phyloP scores from a whole-genome alignment of 2,329 filamentous ascomycete species.

The Nigrospora oryzae region DNA sequence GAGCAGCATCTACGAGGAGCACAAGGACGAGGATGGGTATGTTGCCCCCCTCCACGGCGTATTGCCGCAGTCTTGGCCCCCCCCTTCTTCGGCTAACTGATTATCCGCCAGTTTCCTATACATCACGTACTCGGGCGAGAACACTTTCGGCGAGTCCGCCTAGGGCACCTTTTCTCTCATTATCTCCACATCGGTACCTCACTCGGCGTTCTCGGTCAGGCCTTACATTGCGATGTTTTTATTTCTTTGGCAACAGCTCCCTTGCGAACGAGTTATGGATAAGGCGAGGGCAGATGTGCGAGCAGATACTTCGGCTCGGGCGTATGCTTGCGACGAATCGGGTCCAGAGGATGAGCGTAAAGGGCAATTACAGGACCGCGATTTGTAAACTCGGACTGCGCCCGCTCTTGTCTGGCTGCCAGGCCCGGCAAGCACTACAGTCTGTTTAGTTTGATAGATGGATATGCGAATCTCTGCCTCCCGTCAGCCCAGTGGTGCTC shows the following conservation, averaged over 20 bases:
- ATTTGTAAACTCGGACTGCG: too few species aligned
- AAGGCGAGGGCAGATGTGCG: not conserved
- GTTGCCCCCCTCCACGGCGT: slow-evolving; percentile 11
- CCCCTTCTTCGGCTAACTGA: slow-evolving; percentile 7
- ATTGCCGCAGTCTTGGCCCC: not conserved
- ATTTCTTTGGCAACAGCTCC: not conserved
- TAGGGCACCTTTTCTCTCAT: slow-evolving; percentile 12
- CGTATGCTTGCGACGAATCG: not conserved
- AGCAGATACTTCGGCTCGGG: not conserved
- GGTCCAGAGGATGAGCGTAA: too few species aligned
- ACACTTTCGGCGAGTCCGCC: slow-evolving; percentile 72
- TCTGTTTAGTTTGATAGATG: not conserved
- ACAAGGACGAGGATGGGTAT: slow-evolving; percentile 76
- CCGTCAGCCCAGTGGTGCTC: not conserved
- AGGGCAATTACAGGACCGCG: too few species aligned
- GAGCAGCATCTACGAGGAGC: slow-evolving; percentile 99
- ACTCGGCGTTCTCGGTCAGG: slow-evolving; percentile 5
- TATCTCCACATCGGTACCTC: not conserved
- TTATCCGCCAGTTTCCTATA: slow-evolving; percentile 70
- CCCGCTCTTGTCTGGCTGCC: too few species aligned
- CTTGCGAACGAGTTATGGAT: not conserved
- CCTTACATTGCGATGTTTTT: not conserved
- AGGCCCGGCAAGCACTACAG: not conserved
- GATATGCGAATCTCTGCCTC: not conserved
- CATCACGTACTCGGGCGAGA: slow-evolving; percentile 99